A percentile compares a stretch with the other conserved stretches of the same genome.
phyloP scores from a whole-genome alignment of 2,329 filamentous ascomycete genomes.

The Chaetomium strumarium region DNA sequence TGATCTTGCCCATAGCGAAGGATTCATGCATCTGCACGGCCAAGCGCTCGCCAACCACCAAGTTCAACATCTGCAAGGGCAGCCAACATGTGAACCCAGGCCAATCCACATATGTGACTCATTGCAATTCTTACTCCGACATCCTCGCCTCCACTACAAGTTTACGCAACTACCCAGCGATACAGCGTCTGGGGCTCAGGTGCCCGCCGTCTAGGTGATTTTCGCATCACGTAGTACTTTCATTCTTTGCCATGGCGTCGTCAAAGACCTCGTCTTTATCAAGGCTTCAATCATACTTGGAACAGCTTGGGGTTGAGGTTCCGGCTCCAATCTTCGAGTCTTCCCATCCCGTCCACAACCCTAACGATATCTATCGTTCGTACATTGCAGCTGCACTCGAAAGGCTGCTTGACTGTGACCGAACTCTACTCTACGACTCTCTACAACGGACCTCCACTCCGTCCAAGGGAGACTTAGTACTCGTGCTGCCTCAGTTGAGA shows the following conservation, averaged over 20 bases:
- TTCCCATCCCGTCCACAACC: background rate
- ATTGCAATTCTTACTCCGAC: no score
- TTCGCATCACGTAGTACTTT: no score
- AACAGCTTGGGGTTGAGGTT: background rate
- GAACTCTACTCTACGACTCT: background rate
- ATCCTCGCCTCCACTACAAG: no score
- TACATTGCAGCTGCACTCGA: background rate
- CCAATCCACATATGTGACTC: no score
- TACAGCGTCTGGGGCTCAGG: no score
- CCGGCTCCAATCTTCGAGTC: background rate
- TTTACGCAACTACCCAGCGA: no score
- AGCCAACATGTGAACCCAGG: no score
- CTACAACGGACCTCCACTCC: background rate
- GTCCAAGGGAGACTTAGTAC: background rate
- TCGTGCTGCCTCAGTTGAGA: background rate
- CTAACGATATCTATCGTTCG: background rate
- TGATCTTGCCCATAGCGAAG: no score
- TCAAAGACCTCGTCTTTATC: background rate
- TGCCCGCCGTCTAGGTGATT: no score
- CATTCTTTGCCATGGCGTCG: background rate
- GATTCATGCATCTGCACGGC: no score
- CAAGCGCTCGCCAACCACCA: no score
- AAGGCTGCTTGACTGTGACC: background rate
- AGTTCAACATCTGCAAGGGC: no score
- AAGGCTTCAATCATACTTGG: background rate